Percentiles rank a stretch among this genome's conserved stretches.
Evolutionary conservation across 345 rosid genomes (phyloP).

Genomic region (Linum usitatissimum): DNA sequence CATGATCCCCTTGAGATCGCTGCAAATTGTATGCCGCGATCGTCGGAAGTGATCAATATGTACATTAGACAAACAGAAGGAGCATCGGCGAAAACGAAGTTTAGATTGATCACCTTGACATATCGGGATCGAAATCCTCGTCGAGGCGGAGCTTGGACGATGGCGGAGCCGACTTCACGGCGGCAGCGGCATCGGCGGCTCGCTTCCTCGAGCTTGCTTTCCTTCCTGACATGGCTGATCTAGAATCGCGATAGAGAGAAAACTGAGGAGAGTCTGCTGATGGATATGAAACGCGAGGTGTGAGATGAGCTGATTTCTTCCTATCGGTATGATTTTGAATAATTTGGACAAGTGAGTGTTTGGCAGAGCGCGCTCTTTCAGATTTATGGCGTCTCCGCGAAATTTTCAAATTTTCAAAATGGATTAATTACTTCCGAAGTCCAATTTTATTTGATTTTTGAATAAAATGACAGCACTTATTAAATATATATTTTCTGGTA

Average conservation of each 20-base stretch:
- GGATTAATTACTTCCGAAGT: too few species aligned
- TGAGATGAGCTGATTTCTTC: too few species aligned
- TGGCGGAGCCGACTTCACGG: conserved; percentile 26
- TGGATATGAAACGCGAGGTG: not conserved
- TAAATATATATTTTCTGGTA: too few species aligned
- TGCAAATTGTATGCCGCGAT: conserved; percentile 16
- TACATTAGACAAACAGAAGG: not conserved
- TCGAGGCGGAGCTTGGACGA: conserved; percentile 26
- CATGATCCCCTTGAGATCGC: conserved; percentile 73
- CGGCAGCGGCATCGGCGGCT: conserved; percentile 24
- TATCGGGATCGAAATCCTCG: conserved; percentile 51
- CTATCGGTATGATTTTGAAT: not conserved
- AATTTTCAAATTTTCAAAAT: too few species aligned
- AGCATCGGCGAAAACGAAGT: not conserved
- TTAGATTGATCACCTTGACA: conserved; percentile 34
- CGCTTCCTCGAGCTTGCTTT: conserved; percentile 34
- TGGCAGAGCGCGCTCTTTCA: not conserved
- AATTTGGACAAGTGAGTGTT: not conserved
- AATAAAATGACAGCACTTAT: too few species aligned
- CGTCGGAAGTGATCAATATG: too few species aligned
- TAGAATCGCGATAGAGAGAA: not conserved
- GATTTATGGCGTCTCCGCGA: too few species aligned
- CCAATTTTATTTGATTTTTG: too few species aligned
- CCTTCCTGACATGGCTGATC: conserved; percentile 20
- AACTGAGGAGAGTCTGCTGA: not conserved